These are phyloP conservation scores for Colletotrichum cordylinicola DNA, from an alignment of 2,329 filamentous ascomycete species.

Conservation along the genomic window DNA sequence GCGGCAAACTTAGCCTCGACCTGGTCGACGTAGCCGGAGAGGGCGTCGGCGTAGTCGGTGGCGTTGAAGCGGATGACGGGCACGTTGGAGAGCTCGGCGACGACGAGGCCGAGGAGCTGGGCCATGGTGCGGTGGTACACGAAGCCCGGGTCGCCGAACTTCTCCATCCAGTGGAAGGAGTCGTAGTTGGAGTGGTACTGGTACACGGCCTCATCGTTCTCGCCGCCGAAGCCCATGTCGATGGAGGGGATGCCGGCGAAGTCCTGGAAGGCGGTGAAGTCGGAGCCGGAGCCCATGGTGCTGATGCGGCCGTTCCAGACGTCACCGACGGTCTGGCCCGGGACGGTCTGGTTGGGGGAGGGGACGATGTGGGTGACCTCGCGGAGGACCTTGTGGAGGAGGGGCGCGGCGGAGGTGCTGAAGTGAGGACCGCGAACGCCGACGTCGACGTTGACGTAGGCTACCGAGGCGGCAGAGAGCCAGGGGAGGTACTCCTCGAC, in stretches of 20 bases:
- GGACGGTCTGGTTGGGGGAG: conserved; percentile 79
- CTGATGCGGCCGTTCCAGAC: conserved; percentile 66
- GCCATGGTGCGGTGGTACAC: conserved; percentile 71
- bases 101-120: conserved; percentile 67
- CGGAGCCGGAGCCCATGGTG: conserved; percentile 75
- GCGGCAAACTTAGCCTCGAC: conserved; percentile 55
- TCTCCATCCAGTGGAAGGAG: conserved; percentile 87
- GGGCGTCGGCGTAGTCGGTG: conserved; percentile 65
- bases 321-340: conserved; percentile 73
- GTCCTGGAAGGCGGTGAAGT: conserved; percentile 79
- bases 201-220: conserved; percentile 61
- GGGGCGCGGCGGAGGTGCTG: conserved; percentile 69
- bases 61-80: conserved; percentile 70
- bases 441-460: conserved; percentile 87
- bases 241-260: conserved; percentile 71
- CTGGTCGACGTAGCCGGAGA: conserved; percentile 57
- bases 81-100: conserved; percentile 65
- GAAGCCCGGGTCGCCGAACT: conserved; percentile 74
- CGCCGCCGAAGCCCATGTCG: conserved; percentile 64
- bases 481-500: conserved; percentile 88
- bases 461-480: conserved; percentile 75
- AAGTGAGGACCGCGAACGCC: conserved; percentile 72
- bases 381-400: conserved; percentile 76
- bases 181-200: conserved; percentile 95
- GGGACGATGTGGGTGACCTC: conserved; percentile 68